A percentile compares a stretch with the other conserved stretches of the same genome.
phyloP scores from a whole-genome alignment of 139 green algal species.

The Tetraselmis striata region DNA sequence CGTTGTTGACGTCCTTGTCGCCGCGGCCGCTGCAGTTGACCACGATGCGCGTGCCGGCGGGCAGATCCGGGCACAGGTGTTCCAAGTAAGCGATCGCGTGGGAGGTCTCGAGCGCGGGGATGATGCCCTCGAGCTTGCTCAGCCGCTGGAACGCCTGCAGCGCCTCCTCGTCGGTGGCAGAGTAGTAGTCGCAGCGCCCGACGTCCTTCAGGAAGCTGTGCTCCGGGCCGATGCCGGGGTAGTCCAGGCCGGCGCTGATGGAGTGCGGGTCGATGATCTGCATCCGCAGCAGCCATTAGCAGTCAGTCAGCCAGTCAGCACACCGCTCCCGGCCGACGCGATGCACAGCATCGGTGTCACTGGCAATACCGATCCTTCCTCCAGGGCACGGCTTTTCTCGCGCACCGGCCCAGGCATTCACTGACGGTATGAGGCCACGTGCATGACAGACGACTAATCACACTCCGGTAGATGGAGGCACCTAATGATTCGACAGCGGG shows the following conservation, averaged over 20 bases:
- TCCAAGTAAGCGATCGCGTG: slow-evolving; percentile 93
- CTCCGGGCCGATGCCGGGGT: slow-evolving; percentile 94
- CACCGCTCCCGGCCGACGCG: no score
- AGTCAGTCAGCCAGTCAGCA: no score
- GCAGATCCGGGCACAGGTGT: slow-evolving; percentile 69
- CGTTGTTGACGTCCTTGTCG: slow-evolving; percentile 96
- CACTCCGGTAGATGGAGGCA: no score
- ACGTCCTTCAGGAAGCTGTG: slow-evolving; percentile 97
- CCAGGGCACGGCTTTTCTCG: no score
- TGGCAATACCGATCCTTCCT: no score
- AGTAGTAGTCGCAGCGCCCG: slow-evolving; percentile 86
- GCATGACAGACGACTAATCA: no score
- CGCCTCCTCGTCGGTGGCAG: slow-evolving; percentile 88
- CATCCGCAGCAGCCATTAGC: no score
- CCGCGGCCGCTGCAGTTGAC: slow-evolving; percentile 81
- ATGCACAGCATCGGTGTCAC: no score
- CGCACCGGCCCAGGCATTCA: no score
- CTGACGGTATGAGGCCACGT: no score
- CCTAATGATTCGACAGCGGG: no score
- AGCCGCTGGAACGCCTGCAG: slow-evolving; percentile 72
- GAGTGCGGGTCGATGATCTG: slow-evolving; percentile 98
- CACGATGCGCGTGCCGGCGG: slow-evolving; percentile 73
- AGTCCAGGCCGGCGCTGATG: slow-evolving; percentile 96
- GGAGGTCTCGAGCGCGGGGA: slow-evolving; percentile 93
- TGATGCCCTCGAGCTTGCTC: slow-evolving; percentile 91